A percentile compares a stretch with the other conserved stretches of the same genome.
Conservation (phyloP, 805 yeast species). For the Starmera dryadoides region DNA sequence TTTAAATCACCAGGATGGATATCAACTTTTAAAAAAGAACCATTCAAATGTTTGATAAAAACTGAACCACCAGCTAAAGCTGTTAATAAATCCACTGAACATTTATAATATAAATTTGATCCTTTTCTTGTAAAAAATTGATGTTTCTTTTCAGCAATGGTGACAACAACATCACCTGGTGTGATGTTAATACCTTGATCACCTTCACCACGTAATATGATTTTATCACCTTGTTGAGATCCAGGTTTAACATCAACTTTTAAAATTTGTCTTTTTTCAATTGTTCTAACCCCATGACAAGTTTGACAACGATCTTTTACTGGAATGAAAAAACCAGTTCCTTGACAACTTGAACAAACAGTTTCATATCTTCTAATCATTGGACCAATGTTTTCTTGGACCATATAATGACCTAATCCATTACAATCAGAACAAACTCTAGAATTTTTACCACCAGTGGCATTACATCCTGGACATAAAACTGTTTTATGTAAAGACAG, state of each 20-base stretch:
- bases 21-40: conserved; percentile 28
- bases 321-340: conserved; percentile 29
- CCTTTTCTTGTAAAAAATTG: conserved; percentile 32
- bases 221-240: conserved; percentile 40
- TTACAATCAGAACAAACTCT: conserved; percentile 29
- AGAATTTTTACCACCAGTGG: conserved; percentile 36
- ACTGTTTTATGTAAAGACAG: conserved; percentile 45
- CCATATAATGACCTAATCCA: conserved; percentile 36
- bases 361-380: conserved; percentile 34
- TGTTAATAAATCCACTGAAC: conserved; percentile 42
- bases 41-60: conserved; percentile 30
- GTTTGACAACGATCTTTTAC: conserved; percentile 28
- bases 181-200: conserved; percentile 53
- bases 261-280: conserved; percentile 41
- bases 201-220: conserved; percentile 51
- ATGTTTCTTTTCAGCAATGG: conserved; percentile 32
- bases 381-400: conserved; percentile 36
- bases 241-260: conserved; percentile 53
- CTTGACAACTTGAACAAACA: conserved; percentile 37
- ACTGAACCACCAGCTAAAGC: conserved; percentile 52
- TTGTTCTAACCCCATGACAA: conserved; percentile 39
- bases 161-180: conserved; percentile 65
- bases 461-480: conserved; percentile 43
- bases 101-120: conserved; percentile 36
- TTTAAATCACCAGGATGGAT: conserved; percentile 46